These are phyloP conservation scores for Lactarius vividus DNA, from an alignment of 768 basidiomycete species.

Conservation along the genomic window DNA sequence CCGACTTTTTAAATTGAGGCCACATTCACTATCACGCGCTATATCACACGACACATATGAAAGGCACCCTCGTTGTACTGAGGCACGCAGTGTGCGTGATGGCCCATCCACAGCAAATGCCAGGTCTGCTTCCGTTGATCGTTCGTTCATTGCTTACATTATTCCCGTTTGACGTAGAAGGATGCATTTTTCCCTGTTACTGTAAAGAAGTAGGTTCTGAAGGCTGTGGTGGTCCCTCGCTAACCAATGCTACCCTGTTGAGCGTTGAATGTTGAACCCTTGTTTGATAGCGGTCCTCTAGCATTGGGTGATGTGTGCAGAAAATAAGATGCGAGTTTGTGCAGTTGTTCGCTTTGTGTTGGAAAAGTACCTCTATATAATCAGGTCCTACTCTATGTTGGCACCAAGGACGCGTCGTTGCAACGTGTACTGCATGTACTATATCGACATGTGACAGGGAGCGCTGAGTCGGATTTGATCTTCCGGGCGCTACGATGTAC, in stretches of 20 bases:
- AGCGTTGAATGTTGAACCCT: neutral
- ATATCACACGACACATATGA: neutral
- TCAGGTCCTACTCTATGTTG: too few species aligned
- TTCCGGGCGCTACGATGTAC: neutral
- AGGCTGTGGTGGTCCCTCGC: neutral
- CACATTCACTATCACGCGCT: neutral
- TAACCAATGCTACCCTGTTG: neutral
- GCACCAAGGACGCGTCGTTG: neutral
- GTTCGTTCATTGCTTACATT: too few species aligned
- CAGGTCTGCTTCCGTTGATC: too few species aligned
- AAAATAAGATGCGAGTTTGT: neutral
- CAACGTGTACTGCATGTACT: neutral
- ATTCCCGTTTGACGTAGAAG: too few species aligned
- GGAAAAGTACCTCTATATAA: too few species aligned
- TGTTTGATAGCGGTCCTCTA: neutral
- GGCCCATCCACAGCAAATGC: too few species aligned
- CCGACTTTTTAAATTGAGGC: too few species aligned
- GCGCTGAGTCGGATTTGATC: neutral
- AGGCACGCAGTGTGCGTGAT: neutral
- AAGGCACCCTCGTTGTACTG: neutral
- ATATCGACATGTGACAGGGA: neutral
- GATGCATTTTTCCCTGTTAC: neutral
- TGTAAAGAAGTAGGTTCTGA: neutral
- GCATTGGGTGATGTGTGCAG: neutral
- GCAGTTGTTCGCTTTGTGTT: neutral